Conservation (phyloP, 140 eudicot species). For the Flaveria floridana region DNA sequence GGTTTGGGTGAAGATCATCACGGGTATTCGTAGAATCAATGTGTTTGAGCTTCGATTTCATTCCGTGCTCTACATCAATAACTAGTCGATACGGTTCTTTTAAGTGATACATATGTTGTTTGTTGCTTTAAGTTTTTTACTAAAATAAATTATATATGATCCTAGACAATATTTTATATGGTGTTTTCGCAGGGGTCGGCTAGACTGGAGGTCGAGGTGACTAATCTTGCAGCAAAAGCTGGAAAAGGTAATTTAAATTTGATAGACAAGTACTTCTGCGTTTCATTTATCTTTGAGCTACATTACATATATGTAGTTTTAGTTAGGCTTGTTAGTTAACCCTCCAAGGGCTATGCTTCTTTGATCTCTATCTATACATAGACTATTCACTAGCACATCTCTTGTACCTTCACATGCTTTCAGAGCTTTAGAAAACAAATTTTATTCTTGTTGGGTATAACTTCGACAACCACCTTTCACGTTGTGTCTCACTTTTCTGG, state of each 20-base stretch:
- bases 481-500: too few species aligned
- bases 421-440: too few species aligned
- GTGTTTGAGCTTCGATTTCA: too few species aligned
- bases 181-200: conserved; percentile 63
- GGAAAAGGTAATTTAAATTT: conserved; percentile 73
- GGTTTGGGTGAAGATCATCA: too few species aligned
- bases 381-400: not conserved
- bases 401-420: not conserved
- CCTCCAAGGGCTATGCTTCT: too few species aligned
- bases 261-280: not conserved
- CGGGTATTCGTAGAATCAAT: too few species aligned
- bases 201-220: conserved; percentile 89
- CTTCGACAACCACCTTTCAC: too few species aligned
- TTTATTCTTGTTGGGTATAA: not conserved
- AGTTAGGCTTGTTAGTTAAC: too few species aligned
- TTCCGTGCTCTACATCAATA: too few species aligned
- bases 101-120: not conserved
- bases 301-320: not conserved
- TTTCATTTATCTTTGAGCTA: conserved; percentile 14
- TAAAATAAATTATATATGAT: not conserved
- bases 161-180: not conserved
- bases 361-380: too few species aligned
- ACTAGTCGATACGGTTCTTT: too few species aligned
- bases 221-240: conserved; percentile 95
- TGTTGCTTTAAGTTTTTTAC: not conserved